Base-by-base conservation (phyloP, 75 land plant species). In the Cupressus sempervirens region DNA sequence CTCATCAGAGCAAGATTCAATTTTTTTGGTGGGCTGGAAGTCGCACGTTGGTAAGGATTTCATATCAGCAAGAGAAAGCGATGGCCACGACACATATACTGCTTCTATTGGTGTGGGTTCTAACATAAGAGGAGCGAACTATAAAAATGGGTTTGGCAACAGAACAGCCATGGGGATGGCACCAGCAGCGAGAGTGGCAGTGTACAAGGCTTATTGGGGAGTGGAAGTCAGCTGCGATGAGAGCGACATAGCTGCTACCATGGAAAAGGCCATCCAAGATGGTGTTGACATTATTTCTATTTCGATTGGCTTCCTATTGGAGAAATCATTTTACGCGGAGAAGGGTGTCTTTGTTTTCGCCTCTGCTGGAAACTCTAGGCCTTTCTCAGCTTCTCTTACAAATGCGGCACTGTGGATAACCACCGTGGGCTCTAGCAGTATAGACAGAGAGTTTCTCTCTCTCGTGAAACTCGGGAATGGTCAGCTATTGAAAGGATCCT, bases 181-280 rank as follows among this genome's bases (percentile, higher is more conserved):
- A 11, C 87, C 89, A 3, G 35, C 62, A 36, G 89, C 89, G 16
- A 73, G 91, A 65, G 7, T 88, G 29, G 91, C 86, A 11, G n/a
- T 82, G 0, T 89, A 89, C 83, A 90, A 90, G 70, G 91, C 85
- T 20, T 90, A 88, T 84, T 90, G 91, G 91, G 67, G 62, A 56
- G 23, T 0, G 62, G 3, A 56, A 16, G 52, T 41, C 20, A 68
- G 43, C 5, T 88, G 90, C 82, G 32, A 56, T 18, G 86, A 72
- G 13, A 56, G 87, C 38, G 88, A 88, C 54, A 86, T 90, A 6
- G 84, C 89, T 15, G 88, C 91, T 34, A 90, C 88, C 4, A 56
- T 90, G 26, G 91, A 90, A 30, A 86, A 85, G 12, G 92, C 92
- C 16, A 67, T 89, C 50, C 41, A 73, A 14, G 92, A 91, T 70